Conservation (phyloP, 2,329 filamentous ascomycete species). For the Verticillium nonalfalfae region DNA sequence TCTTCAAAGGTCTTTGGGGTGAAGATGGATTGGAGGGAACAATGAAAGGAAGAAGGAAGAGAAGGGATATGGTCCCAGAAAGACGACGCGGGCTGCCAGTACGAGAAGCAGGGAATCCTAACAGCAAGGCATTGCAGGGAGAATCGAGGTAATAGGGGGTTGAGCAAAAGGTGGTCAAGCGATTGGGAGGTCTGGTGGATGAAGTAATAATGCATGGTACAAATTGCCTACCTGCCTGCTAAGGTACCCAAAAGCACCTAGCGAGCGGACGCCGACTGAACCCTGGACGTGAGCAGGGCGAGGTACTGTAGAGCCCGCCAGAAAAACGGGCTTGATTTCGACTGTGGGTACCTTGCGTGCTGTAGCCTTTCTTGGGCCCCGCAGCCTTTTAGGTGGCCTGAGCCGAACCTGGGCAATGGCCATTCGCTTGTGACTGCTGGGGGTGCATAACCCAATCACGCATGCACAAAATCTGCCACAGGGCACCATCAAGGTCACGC, state of each 20-base stretch:
- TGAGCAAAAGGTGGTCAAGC: not conserved
- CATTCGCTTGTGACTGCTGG: no score
- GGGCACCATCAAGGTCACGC: no score
- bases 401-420: no score
- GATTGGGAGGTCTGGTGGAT: not conserved
- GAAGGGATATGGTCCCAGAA: not conserved
- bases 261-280: not conserved
- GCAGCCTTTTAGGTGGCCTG: no score
- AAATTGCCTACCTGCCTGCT: not conserved
- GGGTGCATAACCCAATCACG: no score
- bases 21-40: not conserved
- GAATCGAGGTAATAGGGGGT: not conserved
- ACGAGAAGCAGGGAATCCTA: not conserved
- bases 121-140: not conserved
- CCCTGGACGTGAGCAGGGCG: not conserved
- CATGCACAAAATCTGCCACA: no score
- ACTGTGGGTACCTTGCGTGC: no score
- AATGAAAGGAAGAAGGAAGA: not conserved
- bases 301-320: no score
- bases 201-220: not conserved
- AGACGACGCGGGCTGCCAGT: not conserved
- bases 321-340: no score
- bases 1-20: not conserved
- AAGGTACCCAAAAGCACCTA: no score
- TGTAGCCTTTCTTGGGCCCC: no score